Percentiles rank a stretch among this genome's conserved stretches.
phyloP scores from a whole-genome alignment of 306 rosid species.

The Hippophae tibetana region DNA sequence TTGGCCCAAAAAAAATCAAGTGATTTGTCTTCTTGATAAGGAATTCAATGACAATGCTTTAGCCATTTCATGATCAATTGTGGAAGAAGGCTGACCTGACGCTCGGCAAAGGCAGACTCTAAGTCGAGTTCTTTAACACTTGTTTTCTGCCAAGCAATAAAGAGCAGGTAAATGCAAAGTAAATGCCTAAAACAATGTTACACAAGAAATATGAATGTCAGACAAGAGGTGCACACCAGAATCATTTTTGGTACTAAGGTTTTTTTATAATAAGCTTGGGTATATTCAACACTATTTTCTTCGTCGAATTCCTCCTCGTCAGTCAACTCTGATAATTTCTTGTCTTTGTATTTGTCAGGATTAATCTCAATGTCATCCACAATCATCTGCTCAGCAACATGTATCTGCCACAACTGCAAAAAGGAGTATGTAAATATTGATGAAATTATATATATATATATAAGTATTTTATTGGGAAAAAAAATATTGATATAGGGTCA shows the following conservation, averaged over 20 bases:
- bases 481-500: no score
- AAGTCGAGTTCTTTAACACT: constrained; percentile 87
- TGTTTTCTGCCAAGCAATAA: constrained; percentile 53
- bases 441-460: background rate
- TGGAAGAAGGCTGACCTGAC: constrained; percentile 48
- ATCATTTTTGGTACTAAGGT: constrained; percentile 46
- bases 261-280: constrained; percentile 64
- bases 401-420: constrained; percentile 91
- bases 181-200: constrained; percentile 11
- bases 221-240: constrained; percentile 46
- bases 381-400: constrained; percentile 85
- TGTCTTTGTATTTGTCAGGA: constrained; percentile 75
- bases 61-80: background rate
- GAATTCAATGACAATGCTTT: background rate
- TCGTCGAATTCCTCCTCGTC: constrained; percentile 73
- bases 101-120: constrained; percentile 82
- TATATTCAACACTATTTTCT: constrained; percentile 53
- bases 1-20: constrained; percentile 2
- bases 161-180: constrained; percentile 23
- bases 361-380: constrained; percentile 65
- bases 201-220: background rate
- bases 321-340: constrained; percentile 53
- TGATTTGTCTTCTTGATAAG: background rate
- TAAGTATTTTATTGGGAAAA: no score
- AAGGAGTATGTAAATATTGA: constrained; percentile 13